Base-by-base conservation (phyloP, 2,329 filamentous ascomycete species). In the Lecanicillium sp. region DNA sequence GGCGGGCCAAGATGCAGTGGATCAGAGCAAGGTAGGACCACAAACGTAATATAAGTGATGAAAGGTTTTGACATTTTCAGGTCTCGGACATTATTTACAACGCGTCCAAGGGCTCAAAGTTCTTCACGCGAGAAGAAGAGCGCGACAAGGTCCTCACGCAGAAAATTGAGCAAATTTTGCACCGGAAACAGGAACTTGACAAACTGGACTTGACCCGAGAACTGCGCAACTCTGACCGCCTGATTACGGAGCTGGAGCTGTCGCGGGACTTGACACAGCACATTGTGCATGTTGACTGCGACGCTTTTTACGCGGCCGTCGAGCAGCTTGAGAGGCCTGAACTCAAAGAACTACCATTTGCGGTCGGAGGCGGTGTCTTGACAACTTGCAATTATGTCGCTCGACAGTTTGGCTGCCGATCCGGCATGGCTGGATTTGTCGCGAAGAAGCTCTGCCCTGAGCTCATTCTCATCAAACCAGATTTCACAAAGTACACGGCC, bases 31-130 rank as follows among this genome's bases (percentile, higher is more conserved):
- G 67, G 82, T 81, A 57, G 29, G 56, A 6, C 20, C 8, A 27
- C 3, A 5, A n/a, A 9, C 9, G 13, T 0, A 25, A 29, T 8
- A 17, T 3, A 29, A 18, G 18, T 19, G 5, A 31, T 17, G 10
- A 17, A 7, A 11, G 18, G 11, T 7, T 13, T 13, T 14, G 14
- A 30, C 17, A 19, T 10, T 13, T 22, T 11, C 36, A 83, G 79
- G 88, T 98, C 36, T 94, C 89, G 3, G 89, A 97, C 51, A 82
- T 97, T 49, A 98, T 98, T 44, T 97, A 96, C 64, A 87, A 94
- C 59, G 88, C 89, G 10, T 96, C 88, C 13, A 96, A 94, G 57
- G 92, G 92, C 34, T 94, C 87, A 49, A 96, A 95, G 58, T 98
- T 83, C 66, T 98, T 97, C 72, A 86, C 83, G 49, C 87, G 89